Percentiles rank a stretch among this genome's conserved stretches.
These are phyloP conservation scores for Fusarium acutatum DNA, from an alignment of 2,329 filamentous ascomycete genomes.

Conservation along the genomic window DNA sequence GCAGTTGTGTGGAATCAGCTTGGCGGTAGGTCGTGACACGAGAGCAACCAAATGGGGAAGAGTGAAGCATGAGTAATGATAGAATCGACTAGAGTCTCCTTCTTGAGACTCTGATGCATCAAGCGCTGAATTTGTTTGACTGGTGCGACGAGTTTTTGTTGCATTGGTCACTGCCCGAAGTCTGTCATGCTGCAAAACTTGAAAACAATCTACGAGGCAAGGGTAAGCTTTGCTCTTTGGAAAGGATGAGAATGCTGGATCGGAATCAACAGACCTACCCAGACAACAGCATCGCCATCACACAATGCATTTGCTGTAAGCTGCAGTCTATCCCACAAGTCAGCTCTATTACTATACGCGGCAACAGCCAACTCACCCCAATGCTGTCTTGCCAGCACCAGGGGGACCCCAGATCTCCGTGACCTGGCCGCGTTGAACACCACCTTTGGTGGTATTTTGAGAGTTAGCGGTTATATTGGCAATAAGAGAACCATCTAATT, in stretches of 20 bases:
- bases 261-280: constrained; percentile 74
- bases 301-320: constrained; percentile 70
- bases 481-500: constrained; percentile 60
- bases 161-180: constrained; percentile 40
- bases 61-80: constrained; percentile 63
- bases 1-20: constrained; percentile 69
- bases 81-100: constrained; percentile 48
- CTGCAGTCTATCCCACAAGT: constrained; percentile 68
- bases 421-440: constrained; percentile 78
- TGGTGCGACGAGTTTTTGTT: constrained; percentile 12
- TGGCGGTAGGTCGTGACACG: constrained; percentile 70
- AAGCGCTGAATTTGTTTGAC: constrained; percentile 1
- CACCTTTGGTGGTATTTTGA: constrained; percentile 51
- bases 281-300: constrained; percentile 72
- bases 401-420: constrained; percentile 90
- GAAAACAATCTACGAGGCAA: constrained; percentile 56
- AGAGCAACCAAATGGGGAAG: constrained; percentile 80
- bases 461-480: constrained; percentile 14
- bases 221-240: constrained; percentile 5
- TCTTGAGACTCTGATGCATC: constrained; percentile 18
- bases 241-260: not conserved
- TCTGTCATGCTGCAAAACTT: constrained; percentile 47
- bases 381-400: constrained; percentile 83
- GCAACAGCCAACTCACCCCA: constrained; percentile 67
- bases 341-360: constrained; percentile 19